Evolutionary conservation across 2,329 filamentous ascomycete genomes (phyloP).

Genomic region (Cladophialophora carrionii): DNA sequence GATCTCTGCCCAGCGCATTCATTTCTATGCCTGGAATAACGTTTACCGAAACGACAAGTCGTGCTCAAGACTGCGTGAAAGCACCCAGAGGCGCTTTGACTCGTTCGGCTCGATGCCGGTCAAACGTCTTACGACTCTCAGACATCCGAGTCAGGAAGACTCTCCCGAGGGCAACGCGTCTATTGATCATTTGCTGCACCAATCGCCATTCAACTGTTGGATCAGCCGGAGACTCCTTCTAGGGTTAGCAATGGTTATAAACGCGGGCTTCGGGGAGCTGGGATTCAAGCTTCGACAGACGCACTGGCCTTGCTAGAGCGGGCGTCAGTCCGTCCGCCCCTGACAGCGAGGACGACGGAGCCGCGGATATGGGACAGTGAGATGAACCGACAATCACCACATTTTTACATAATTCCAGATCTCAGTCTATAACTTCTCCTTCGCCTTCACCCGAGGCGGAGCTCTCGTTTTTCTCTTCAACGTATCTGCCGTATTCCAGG

Average conservation of each 20-base stretch:
- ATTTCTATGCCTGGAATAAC: neutral
- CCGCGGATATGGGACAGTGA: neutral
- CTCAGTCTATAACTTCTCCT: neutral
- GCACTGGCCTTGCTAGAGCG: neutral
- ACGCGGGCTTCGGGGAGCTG: slow-evolving; percentile 12
- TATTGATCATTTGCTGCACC: slow-evolving; percentile 7
- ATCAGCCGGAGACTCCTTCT: neutral
- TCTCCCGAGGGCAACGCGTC: slow-evolving; percentile 11
- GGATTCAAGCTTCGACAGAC: neutral
- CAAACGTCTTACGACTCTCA: slow-evolving; percentile 13
- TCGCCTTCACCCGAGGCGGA: neutral
- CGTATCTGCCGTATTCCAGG: neutral
- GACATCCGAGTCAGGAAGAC: slow-evolving; percentile 17
- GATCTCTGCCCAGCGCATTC: neutral
- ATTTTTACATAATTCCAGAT: neutral
- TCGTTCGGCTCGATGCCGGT: neutral
- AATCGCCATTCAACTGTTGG: slow-evolving; percentile 3
- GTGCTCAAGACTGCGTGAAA: neutral
- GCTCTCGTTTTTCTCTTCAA: neutral
- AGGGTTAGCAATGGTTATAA: neutral
- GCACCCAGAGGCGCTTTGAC: neutral
- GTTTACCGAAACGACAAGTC: neutral
- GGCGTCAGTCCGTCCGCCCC: neutral
- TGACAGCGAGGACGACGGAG: neutral
- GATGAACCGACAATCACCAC: slow-evolving; percentile 2